phyloP scores from a whole-genome alignment of 2,329 filamentous ascomycete genomes.

The Trichocomaceae sp. region DNA sequence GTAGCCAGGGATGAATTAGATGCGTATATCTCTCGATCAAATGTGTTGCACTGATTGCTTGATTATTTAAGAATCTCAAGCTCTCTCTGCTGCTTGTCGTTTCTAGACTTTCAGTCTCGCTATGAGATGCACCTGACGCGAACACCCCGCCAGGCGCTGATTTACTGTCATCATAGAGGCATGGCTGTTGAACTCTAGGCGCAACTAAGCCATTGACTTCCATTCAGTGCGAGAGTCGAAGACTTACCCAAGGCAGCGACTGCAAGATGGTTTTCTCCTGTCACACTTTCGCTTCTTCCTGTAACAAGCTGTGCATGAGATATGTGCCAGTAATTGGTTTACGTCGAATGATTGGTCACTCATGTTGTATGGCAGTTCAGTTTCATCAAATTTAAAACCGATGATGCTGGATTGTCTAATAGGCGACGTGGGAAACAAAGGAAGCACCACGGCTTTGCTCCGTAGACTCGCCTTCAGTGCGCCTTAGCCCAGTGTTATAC shows the following conservation, averaged over 20 bases:
- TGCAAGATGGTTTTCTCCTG: slow-evolving; percentile 2
- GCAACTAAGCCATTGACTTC: neutral
- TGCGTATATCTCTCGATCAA: neutral
- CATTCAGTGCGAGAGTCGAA: neutral
- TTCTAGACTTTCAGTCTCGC: neutral
- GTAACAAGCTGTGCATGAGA: slow-evolving; percentile 3
- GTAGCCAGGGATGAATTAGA: slow-evolving; percentile 3
- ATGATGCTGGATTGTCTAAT: neutral
- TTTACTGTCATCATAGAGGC: neutral
- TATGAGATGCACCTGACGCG: neutral
- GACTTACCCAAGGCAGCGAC: slow-evolving; percentile 3
- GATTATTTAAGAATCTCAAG: neutral
- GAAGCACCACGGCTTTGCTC: too few relatives aligned
- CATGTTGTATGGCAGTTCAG: neutral
- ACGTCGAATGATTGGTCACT: neutral
- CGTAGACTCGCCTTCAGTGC: too few relatives aligned
- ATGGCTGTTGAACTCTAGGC: neutral
- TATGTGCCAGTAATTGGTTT: neutral
- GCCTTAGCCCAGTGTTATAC: too few relatives aligned
- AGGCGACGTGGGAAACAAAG: neutral
- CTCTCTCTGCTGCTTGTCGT: neutral
- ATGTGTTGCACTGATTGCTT: neutral
- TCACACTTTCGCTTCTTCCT: slow-evolving; percentile 12
- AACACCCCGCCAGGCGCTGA: neutral
- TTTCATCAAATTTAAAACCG: neutral